Evolutionary conservation across 1,139 yeast species (phyloP), one percentile per base, ranked within the genome.

Genomic region (Kluyveromyces sp.): DNA sequence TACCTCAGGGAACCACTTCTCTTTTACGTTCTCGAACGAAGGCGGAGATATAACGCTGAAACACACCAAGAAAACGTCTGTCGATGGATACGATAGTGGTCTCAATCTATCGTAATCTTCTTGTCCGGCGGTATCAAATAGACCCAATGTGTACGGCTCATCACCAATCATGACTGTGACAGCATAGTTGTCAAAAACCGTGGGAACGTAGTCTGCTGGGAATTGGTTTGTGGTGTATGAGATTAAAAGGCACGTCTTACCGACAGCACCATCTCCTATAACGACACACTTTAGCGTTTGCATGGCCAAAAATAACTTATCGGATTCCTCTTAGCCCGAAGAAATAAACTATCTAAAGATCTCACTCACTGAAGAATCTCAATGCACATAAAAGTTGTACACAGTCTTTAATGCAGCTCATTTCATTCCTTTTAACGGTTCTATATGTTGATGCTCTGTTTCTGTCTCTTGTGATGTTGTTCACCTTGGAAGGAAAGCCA

Each of bases 91-190:
- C 47, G 95, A 83, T 57, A 92, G 76, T 9, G 98, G 98, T 69
- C 98, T 85, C 63, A 92, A 73, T 64, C 98, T 78, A 68, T 92
- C 98, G 66, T 92, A 92, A 72, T 92, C 97, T 75, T 89, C 97
- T 72, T 92, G 98, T 38, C 98, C 98, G 17, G 98, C 97, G 38
- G 98, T 92, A 71, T 92, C 98, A 63, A 89, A 92, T 51, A 92
- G 73, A 13, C 97, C 97, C 59, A 92, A 77, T 18, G 96, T 92
- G 67, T 87, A 89, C 37, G 97, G 97, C 68, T 89, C 97, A 64
- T 89, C 97, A 42, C 96, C 97, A 64, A 92, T 92, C 77, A 92
- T 89, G 45, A 92, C 97, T 2, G 97, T 89, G 43, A 92, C 98
- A 11, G 97, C 97, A 64, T 92, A 92, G 71, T 92, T 92, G 66